These are phyloP conservation scores for Coffea humblotiana DNA, from an alignment of 305 asterid species.

Conservation along the genomic window DNA sequence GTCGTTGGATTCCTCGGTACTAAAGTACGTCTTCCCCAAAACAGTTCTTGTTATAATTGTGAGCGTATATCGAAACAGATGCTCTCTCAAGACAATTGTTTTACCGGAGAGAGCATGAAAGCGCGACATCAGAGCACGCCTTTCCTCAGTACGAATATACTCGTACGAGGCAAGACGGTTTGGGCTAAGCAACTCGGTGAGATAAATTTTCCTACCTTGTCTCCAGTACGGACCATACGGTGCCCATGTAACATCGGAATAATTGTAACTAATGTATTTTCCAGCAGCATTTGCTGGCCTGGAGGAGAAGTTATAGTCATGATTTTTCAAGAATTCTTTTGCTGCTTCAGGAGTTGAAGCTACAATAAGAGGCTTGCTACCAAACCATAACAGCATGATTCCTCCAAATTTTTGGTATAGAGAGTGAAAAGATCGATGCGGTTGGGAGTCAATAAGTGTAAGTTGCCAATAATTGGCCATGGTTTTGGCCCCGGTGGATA, in stretches of 20 bases:
- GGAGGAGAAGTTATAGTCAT: conserved; percentile 40
- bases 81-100: conserved; percentile 19
- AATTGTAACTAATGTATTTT: conserved; percentile 28
- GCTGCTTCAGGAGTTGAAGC: conserved; percentile 55
- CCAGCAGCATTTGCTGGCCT: conserved; percentile 44
- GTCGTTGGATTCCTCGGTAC: conserved; percentile 1
- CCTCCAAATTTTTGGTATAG: conserved; percentile 34
- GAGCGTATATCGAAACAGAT: conserved; percentile 20
- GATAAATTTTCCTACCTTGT: conserved; percentile 31
- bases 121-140: conserved; percentile 21
- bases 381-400: conserved; percentile 36
- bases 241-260: conserved; percentile 26
- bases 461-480: conserved; percentile 41
- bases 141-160: conserved; percentile 36
- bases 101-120: conserved; percentile 18
- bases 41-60: conserved; percentile 28
- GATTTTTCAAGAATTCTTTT: conserved; percentile 33
- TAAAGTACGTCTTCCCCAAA: conserved; percentile 31
- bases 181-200: conserved; percentile 17
- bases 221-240: conserved; percentile 47
- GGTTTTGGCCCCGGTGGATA: conserved; percentile 40
- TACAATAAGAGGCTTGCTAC: conserved; percentile 33
- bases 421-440: conserved; percentile 32
- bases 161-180: conserved; percentile 28
- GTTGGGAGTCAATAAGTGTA: conserved; percentile 30